A percentile compares a stretch with the other conserved stretches of the same genome.
phyloP scores from a whole-genome alignment of 495 filamentous ascomycete genomes.

The Lepidopterella palustris region DNA sequence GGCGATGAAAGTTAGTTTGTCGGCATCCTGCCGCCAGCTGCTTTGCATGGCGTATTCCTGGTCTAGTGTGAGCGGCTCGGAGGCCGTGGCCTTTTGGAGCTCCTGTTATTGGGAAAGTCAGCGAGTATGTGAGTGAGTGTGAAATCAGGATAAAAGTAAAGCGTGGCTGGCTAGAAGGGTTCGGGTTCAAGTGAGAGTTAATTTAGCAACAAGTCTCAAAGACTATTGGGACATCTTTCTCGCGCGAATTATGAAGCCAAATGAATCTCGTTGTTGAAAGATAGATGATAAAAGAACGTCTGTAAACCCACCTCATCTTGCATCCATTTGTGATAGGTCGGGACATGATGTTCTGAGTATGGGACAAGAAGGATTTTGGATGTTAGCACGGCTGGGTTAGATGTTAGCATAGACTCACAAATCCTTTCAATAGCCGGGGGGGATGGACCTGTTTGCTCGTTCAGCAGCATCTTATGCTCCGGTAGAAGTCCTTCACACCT shows the following conservation, averaged over 20 bases:
- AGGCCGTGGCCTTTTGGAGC: constrained; percentile 77
- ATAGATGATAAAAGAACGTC: background rate
- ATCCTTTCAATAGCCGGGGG: background rate
- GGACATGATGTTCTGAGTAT: constrained; percentile 75
- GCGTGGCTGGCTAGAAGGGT: background rate
- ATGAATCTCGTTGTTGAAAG: background rate
- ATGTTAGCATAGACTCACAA: background rate
- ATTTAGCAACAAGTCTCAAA: background rate
- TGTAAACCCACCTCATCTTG: constrained; percentile 58
- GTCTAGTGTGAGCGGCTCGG: constrained; percentile 66
- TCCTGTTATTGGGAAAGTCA: too few species aligned
- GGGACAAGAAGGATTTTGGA: constrained; percentile 67
- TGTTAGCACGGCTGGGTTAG: constrained; percentile 56
- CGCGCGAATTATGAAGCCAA: background rate
- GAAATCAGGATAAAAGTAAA: background rate
- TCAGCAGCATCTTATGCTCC: constrained; percentile 25
- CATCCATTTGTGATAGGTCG: constrained; percentile 85
- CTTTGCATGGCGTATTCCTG: constrained; percentile 83
- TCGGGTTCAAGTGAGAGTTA: background rate
- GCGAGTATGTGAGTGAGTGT: constrained; percentile 2
- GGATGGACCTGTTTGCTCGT: constrained; percentile 22
- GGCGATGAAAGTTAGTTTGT: constrained; percentile 69
- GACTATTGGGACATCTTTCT: background rate
- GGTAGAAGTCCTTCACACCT: too few species aligned
- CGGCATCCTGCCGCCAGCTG: constrained; percentile 68